phyloP scores from a whole-genome alignment of 805 yeast species.

The Ogataea pilisensis region DNA sequence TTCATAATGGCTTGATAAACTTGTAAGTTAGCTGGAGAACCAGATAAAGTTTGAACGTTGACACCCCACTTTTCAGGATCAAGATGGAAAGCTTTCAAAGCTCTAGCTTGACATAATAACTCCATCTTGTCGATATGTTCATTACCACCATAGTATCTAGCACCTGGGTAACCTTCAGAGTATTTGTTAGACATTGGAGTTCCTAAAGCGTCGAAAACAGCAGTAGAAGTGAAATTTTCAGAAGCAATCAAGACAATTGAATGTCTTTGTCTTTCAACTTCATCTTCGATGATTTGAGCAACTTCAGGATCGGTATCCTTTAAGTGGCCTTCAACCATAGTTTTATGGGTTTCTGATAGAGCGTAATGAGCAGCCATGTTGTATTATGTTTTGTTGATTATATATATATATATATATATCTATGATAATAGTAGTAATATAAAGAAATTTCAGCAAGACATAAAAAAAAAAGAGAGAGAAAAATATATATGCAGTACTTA shows the following conservation, averaged over 20 bases:
- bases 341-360: slow-evolving; percentile 60
- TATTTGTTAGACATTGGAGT: slow-evolving; percentile 97
- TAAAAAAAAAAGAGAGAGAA: no score
- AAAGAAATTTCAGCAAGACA: no score
- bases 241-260: slow-evolving; percentile 92
- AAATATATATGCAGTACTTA: no score
- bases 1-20: slow-evolving; percentile 86
- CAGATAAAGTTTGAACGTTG: slow-evolving; percentile 91
- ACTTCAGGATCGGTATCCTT: slow-evolving; percentile 76
- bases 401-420: background rate
- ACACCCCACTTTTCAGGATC: slow-evolving; percentile 92
- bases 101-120: slow-evolving; percentile 84
- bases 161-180: slow-evolving; percentile 98
- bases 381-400: slow-evolving; percentile 8
- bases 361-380: slow-evolving; percentile 44
- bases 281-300: slow-evolving; percentile 67
- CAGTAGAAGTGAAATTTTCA: slow-evolving; percentile 92
- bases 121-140: slow-evolving; percentile 92
- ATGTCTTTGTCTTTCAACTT: slow-evolving; percentile 81
- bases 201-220: slow-evolving; percentile 92
- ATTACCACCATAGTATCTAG: slow-evolving; percentile 97
- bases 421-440: background rate
- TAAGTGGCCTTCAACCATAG: slow-evolving; percentile 59
- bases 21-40: slow-evolving; percentile 95
- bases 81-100: slow-evolving; percentile 75